Conservation (phyloP, 2,329 filamentous ascomycete genomes). For the Colletotrichum neosansevieriae region DNA sequence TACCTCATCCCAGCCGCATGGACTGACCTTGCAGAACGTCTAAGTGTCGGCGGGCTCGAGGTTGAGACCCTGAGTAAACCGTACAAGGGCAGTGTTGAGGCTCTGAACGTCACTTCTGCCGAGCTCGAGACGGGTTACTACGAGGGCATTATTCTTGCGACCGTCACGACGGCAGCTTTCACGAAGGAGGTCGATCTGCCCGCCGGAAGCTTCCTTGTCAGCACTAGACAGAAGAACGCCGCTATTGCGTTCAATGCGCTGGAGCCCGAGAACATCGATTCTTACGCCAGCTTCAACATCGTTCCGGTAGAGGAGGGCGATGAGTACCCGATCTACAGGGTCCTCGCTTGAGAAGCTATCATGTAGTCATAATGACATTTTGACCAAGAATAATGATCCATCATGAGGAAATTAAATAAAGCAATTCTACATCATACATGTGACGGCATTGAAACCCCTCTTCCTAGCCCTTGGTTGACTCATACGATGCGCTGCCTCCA, state of each 20-base stretch:
- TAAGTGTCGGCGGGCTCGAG: constrained; percentile 44
- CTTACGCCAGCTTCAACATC: constrained; percentile 48
- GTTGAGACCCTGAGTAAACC: constrained; percentile 44
- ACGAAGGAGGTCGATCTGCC: constrained; percentile 44
- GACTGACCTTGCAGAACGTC: constrained; percentile 46
- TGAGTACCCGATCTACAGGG: constrained; percentile 48
- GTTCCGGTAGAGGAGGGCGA: constrained; percentile 46
- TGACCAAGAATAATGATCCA: not conserved
- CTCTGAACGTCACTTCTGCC: constrained; percentile 44
- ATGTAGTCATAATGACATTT: constrained; percentile 6
- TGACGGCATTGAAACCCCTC: not conserved
- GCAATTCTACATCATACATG: not conserved
- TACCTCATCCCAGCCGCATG: constrained; percentile 48
- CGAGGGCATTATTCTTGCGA: constrained; percentile 46
- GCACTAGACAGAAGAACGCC: constrained; percentile 50
- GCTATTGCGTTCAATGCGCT: constrained; percentile 46
- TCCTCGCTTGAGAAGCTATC: constrained; percentile 19
- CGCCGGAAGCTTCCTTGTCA: constrained; percentile 47
- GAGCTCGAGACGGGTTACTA: constrained; percentile 45
- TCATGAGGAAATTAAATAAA: too few species aligned
- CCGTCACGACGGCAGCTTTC: constrained; percentile 42
- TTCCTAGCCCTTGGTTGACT: not conserved
- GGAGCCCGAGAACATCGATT: constrained; percentile 52
- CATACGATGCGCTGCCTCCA: constrained; percentile 18
- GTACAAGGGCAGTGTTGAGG: constrained; percentile 47